Evolutionary conservation across 2,329 filamentous ascomycete species (phyloP), one percentile per base, ranked within the genome.

Genomic region (Aspergillus carbonarius): DNA sequence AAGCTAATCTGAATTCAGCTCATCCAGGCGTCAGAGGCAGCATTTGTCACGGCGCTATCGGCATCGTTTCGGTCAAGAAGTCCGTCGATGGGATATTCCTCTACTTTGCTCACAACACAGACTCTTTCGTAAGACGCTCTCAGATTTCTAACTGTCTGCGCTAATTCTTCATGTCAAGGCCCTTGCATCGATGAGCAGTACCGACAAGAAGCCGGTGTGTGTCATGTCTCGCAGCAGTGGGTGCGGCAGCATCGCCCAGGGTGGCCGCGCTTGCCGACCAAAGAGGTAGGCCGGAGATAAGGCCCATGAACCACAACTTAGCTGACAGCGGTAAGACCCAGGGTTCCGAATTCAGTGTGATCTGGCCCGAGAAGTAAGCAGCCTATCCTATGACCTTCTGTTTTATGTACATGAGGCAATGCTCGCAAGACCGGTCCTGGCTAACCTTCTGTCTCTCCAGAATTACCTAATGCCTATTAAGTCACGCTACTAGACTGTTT

Each of bases 21-120:
- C 95, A 97, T 71, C 90, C 92, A 0, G 91, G 92, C 52, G 93
- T 99, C 62, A 83, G 81, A 66, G 82, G 88, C 68, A 95, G 92
- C 67, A 85, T 88, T 55, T 93, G 91, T 10, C 82, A 86, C n/a
- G 92, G 91, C 3, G 93, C 93, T 30, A 96, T 99, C 68, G 95
- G 95, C 2, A 85, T 96, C 58, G 87, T 99, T 80, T 87, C 88
- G 0, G 90, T 97, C 68, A 98, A 98, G 79, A 95, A 92, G 79
- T 88, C 85, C 0, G 81, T 80, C 12, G 82, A 85, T 20, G 92
- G 92, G 1, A 86, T 91, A 63, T 92, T 90, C 70, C 84, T 99
- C 53, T 93, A 93, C 75, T 99, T 96, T 78, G 93, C 90, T 1
- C 95, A 99, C 80, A 99, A 98, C 71, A 99, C 95, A 0, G 93